Evolutionary conservation across 1,284 basidiomycete species (phyloP), one percentile per base, ranked within the genome.

Genomic region (Somion occarium): DNA sequence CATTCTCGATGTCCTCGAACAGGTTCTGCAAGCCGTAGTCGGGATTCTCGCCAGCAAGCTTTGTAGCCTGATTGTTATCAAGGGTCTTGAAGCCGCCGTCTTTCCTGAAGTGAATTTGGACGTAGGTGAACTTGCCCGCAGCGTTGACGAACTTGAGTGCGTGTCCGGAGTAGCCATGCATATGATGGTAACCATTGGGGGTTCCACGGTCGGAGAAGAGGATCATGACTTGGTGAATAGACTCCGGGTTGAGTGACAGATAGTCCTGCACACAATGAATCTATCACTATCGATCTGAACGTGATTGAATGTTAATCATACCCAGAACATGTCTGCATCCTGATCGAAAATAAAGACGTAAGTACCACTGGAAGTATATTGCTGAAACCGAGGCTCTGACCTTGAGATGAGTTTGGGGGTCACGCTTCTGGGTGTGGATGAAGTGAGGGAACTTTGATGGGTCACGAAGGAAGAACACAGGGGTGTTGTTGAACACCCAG

Each of bases 341-440:
- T 46, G 26, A 3, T 7, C 18, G 11, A 46, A 12, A 45, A 13
- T 3, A 27, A 5, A n/a, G 13, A 27, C 18, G 19, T 44, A 23
- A 25, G n/a, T 23, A 23, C 24, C 5, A 22, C n/a, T n/a, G n/a
- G n/a, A n/a, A n/a, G n/a, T n/a, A n/a, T n/a, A n/a, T n/a, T n/a
- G n/a, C n/a, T n/a, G n/a, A 13, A 23, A 27, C 18, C 18, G 24
- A 30, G 7, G 11, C n/a, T n/a, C 26, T 13, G 4, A 46, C 45
- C 46, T 89, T 91, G 57, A 92, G 69, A 69, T 94, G 88, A 9
- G 91, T 93, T 67, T 92, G 88, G 19, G 92, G 92, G 70, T 90
- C 85, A 62, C 92, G 82, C 79, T 97, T 96, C 71, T 94, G 91
- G 30, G 92, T 93, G 76, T 96, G 93, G 62, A 96, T 95, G 73